Percentiles rank a stretch among this genome's conserved stretches.
Conservation (phyloP, 2,329 filamentous ascomycete species). For the Fusarium xyrophilum region DNA sequence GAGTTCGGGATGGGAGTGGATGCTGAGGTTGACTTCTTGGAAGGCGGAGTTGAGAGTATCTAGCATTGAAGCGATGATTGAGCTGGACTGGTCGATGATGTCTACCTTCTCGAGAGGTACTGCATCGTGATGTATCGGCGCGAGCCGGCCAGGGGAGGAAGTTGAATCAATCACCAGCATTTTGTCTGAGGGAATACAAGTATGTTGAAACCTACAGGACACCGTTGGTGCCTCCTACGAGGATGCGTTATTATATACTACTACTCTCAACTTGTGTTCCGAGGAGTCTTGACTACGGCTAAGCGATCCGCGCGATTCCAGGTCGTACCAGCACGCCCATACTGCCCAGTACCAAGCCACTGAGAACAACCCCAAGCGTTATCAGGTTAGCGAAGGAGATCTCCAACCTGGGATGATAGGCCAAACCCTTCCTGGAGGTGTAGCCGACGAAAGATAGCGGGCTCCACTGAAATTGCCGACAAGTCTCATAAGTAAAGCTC, state of each 20-base stretch:
- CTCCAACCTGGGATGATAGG: neutral
- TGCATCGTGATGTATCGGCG: neutral
- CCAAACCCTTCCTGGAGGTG: neutral
- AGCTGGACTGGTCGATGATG: neutral
- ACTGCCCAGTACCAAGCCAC: no score
- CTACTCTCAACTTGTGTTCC: no score
- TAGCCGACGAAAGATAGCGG: neutral
- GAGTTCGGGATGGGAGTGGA: neutral
- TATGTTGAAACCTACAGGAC: no score
- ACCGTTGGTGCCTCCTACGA: no score
- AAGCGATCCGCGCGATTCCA: rapidly evolving
- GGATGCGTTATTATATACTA: no score
- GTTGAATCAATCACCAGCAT: neutral
- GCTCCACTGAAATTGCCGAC: neutral
- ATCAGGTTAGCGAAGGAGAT: rapidly evolving
- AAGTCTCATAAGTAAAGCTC: neutral
- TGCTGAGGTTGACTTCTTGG: neutral
- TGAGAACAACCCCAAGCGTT: neutral
- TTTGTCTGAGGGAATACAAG: neutral
- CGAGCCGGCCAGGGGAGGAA: rapidly evolving
- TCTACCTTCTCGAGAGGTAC: neutral
- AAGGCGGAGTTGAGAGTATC: neutral
- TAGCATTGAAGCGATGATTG: neutral
- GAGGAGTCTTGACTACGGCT: no score
- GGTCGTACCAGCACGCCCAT: no score